phyloP scores from a whole-genome alignment of 768 basidiomycete species.

The Rhizopogon vinicolor region DNA sequence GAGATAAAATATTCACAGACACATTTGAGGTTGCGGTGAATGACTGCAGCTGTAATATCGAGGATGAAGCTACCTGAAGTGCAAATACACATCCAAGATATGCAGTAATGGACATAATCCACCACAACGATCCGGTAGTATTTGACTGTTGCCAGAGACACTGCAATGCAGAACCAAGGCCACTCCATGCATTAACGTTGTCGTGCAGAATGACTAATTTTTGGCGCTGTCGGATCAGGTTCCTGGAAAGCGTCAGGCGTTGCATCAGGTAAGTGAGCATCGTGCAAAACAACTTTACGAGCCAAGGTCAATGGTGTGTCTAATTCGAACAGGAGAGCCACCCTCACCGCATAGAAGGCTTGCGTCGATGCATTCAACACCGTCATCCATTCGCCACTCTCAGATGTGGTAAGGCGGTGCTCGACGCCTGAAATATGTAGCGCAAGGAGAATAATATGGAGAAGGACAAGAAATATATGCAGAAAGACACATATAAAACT shows the following conservation, averaged over 20 bases:
- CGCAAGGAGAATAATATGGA: slow-evolving; percentile 6
- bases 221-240: not conserved
- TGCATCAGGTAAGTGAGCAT: slow-evolving; percentile 9
- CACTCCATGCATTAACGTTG: slow-evolving; percentile 1
- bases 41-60: slow-evolving; percentile 3
- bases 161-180: slow-evolving; percentile 2
- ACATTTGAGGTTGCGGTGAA: not conserved
- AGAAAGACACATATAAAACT: not conserved
- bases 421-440: not conserved
- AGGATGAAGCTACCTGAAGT: slow-evolving; percentile 6
- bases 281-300: slow-evolving; percentile 7
- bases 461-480: slow-evolving; percentile 3
- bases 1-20: not conserved
- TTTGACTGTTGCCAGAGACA: slow-evolving; percentile 3
- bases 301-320: not conserved
- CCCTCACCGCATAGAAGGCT: slow-evolving; percentile 4
- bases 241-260: slow-evolving; percentile 6
- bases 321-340: not conserved
- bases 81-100: slow-evolving; percentile 3
- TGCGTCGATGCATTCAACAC: not conserved
- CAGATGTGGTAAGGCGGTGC: not conserved
- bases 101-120: not conserved
- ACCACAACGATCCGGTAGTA: not conserved
- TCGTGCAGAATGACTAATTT: slow-evolving; percentile 2
- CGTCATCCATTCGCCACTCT: not conserved